Evolutionary conservation across 2,329 filamentous ascomycete species (phyloP), one percentile per base, ranked within the genome.

Genomic region (Chaetomium sp.): DNA sequence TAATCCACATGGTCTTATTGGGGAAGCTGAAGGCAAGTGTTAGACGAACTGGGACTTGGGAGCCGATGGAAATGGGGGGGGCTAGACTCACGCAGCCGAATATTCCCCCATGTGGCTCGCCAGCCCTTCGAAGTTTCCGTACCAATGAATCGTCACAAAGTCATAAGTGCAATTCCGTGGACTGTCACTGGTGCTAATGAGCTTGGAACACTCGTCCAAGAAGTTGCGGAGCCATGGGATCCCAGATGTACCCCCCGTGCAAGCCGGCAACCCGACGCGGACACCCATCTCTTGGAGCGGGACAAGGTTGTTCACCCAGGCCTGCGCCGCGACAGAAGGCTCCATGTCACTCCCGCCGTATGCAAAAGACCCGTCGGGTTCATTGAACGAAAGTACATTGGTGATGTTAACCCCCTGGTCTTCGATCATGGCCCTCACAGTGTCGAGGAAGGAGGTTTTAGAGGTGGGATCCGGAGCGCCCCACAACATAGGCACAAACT

Each of bases 401-500:
- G 74, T 78, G 65, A 91, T 82, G 60, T 85, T 84, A 60, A 72
- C 69, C 5, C 77, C 77, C 40, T 74, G 74, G 41, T 69, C 63
- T 46, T 73, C 63, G 53, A 89, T 76, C 51, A 85, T 74, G 1
- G 63, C 60, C 63, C 75, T 78, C 41, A 92, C 80, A 1, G 77
- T 73, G 54, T 77, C 71, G 42, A 84, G 75, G 69, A 91, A 91
- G 0, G 76, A 74, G 0, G 78, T 83, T 66, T 81, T 77, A 54
- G 75, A 72, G 34, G 72, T 68, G 55, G 76, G 67, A 0, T 70
- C 57, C 3, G 74, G 72, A 8, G 80, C 74, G 36, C 87, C 87
- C 85, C 86, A 92, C 57, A 91, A 79, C 88, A 91, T 90, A 50
- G 89, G 88, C 1, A 92, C 84, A 69, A 89, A 94, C 68, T 88